phyloP scores from a whole-genome alignment of 2,329 filamentous ascomycete species.

The Penicillium sp. region DNA sequence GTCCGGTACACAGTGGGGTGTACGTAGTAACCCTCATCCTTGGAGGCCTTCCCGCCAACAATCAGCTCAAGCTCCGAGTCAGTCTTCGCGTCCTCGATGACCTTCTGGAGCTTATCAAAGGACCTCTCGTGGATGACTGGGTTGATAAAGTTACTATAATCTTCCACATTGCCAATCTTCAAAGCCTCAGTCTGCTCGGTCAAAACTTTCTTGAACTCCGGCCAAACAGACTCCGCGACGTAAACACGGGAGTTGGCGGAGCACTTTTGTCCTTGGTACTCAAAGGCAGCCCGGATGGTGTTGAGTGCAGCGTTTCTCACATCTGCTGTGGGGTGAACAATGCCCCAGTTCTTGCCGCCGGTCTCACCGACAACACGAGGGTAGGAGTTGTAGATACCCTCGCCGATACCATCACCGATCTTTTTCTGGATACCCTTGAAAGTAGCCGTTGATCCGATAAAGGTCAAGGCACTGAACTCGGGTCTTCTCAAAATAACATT shows the following conservation, averaged over 20 bases:
- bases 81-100: constrained; percentile 74
- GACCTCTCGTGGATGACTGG: constrained; percentile 78
- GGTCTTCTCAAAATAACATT: constrained; percentile 70
- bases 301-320: constrained; percentile 73
- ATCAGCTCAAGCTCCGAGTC: constrained; percentile 71
- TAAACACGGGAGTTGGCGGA: constrained; percentile 78
- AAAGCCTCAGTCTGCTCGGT: constrained; percentile 66
- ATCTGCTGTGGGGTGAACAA: constrained; percentile 74
- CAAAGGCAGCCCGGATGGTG: constrained; percentile 80
- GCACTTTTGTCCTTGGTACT: constrained; percentile 89
- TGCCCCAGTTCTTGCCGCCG: constrained; percentile 87
- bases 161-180: constrained; percentile 66
- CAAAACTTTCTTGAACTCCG: constrained; percentile 66
- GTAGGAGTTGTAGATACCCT: constrained; percentile 77
- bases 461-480: constrained; percentile 82
- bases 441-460: constrained; percentile 84
- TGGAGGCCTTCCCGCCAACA: constrained; percentile 74
- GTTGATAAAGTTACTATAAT: constrained; percentile 75
- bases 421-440: constrained; percentile 84
- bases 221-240: constrained; percentile 71
- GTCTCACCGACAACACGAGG: constrained; percentile 86
- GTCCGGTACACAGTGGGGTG: constrained; percentile 77
- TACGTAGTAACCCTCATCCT: constrained; percentile 74
- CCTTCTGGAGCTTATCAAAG: constrained; percentile 73
- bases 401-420: constrained; percentile 75